Percentiles rank a stretch among this genome's conserved stretches.
Evolutionary conservation across 148 eudicot genomes (phyloP).

Genomic region (Rhododendron molle): DNA sequence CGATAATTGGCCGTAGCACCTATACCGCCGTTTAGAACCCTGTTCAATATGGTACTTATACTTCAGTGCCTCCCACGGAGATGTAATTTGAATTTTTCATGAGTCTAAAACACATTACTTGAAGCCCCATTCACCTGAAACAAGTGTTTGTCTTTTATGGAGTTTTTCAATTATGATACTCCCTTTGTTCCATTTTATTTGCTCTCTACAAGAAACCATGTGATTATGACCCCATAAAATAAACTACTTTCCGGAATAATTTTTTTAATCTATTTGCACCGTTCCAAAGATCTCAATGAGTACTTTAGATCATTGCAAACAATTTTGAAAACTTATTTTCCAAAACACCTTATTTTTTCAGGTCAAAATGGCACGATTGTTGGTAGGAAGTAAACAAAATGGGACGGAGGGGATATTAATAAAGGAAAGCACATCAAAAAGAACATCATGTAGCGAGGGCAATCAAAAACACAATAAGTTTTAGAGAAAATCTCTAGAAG

Average conservation of each 20-base stretch:
- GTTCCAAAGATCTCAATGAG: neutral
- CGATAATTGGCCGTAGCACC: neutral
- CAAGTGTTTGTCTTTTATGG: neutral
- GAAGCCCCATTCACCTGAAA: neutral
- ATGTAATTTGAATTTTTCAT: neutral
- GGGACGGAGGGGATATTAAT: neutral
- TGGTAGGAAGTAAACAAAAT: too few relatives aligned
- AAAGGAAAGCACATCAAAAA: neutral
- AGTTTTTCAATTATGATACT: neutral
- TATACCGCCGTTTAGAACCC: neutral
- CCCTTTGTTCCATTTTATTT: neutral
- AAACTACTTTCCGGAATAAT: neutral
- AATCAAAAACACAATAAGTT: neutral
- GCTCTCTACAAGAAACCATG: neutral
- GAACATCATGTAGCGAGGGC: neutral
- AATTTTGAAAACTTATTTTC: too few relatives aligned
- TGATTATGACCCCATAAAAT: neutral
- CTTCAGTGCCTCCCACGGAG: neutral
- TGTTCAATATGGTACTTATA: neutral
- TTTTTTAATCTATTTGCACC: neutral
- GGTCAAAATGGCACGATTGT: too few relatives aligned
- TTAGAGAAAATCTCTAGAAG: neutral
- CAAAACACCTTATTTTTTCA: too few relatives aligned
- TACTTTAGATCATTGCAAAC: neutral
- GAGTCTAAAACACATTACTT: neutral